phyloP scores from a whole-genome alignment of 2,329 filamentous ascomycete species.

The Cladophialophora psammophila region DNA sequence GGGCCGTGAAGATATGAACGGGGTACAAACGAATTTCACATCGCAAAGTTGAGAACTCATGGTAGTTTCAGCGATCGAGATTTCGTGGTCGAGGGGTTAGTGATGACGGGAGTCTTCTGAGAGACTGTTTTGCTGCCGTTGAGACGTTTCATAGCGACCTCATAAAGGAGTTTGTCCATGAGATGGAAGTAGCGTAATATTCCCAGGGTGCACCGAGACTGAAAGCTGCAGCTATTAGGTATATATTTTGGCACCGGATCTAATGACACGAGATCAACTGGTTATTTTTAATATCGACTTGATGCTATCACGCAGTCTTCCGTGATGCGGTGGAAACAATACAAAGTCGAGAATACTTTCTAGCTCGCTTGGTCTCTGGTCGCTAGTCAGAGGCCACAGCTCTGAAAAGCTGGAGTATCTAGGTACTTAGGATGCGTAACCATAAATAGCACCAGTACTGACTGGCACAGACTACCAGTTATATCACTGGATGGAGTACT shows the following conservation, averaged over 20 bases:
- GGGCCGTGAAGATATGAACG: not conserved
- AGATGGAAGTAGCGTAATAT: not conserved
- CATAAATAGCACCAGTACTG: too few species aligned
- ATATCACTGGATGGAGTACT: too few species aligned
- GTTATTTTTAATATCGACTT: not conserved
- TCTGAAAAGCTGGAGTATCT: too few species aligned
- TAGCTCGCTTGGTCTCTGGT: not conserved
- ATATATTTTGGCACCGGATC: slow-evolving; percentile 31
- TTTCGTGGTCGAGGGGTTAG: not conserved
- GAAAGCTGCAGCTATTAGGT: slow-evolving; percentile 19
- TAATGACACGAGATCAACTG: slow-evolving; percentile 24
- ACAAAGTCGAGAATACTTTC: not conserved
- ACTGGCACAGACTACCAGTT: too few species aligned
- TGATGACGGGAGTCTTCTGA: not conserved
- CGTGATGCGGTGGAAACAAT: not conserved
- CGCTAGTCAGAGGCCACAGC: too few species aligned
- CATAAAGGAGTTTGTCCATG: not conserved
- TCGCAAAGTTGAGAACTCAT: not conserved
- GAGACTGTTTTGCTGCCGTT: not conserved
- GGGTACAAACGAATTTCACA: not conserved
- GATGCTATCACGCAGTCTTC: not conserved
- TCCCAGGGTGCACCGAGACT: slow-evolving; percentile 18
- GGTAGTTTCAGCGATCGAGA: not conserved
- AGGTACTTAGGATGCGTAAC: too few species aligned
- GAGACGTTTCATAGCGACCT: slow-evolving; percentile 8